Evolutionary conservation across 371 early-diverging fungal species (phyloP).

Genomic region (Zychaea mexicana): DNA sequence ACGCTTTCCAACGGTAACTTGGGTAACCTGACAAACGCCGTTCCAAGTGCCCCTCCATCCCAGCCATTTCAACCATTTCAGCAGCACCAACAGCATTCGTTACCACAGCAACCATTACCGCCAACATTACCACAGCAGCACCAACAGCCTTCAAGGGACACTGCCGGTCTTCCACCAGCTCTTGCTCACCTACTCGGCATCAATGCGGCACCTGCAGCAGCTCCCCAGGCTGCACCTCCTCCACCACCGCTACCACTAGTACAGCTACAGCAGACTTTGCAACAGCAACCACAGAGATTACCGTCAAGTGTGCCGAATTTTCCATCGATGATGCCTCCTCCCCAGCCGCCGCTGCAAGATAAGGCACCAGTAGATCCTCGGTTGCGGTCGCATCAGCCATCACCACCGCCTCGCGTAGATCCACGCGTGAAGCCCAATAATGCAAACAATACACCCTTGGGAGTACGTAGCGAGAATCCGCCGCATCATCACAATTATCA

Average conservation of each 20-base stretch:
- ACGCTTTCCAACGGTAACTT: constrained; percentile 32
- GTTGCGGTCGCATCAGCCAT: background rate
- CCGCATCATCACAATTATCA: too few relatives aligned
- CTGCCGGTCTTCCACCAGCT: constrained; percentile 33
- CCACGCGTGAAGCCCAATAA: background rate
- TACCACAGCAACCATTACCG: too few relatives aligned
- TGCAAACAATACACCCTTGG: background rate
- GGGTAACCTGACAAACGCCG: constrained; percentile 21
- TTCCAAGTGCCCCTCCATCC: constrained; percentile 3
- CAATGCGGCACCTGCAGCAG: constrained; percentile 15
- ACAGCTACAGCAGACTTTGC: background rate
- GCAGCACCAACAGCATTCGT: background rate
- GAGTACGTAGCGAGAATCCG: background rate
- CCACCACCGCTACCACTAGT: constrained; percentile 1
- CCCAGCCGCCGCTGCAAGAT: background rate
- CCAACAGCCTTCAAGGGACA: background rate
- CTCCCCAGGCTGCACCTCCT: background rate
- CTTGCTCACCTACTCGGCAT: constrained; percentile 39
- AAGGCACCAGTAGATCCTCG: background rate
- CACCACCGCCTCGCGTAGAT: background rate
- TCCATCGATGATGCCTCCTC: background rate
- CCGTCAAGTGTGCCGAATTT: background rate
- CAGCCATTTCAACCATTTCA: background rate
- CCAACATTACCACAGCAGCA: constrained; percentile 1
- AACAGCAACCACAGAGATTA: constrained; percentile 4